Conservation (phyloP, 2,329 filamentous ascomycete species). For the Trichoderma sp. region DNA sequence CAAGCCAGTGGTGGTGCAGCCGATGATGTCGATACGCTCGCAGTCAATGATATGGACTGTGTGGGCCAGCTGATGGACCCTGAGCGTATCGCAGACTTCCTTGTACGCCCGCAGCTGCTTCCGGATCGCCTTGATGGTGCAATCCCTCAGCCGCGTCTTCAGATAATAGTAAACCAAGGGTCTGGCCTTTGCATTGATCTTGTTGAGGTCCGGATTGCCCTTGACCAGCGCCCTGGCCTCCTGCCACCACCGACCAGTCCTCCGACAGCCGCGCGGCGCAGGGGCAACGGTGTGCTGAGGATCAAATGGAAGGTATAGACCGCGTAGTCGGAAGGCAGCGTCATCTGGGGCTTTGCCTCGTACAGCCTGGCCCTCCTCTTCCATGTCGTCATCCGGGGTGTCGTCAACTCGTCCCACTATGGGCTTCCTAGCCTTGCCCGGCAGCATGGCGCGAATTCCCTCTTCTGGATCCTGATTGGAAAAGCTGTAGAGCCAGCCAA, state of each 20-base stretch:
- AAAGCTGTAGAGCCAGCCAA: no score
- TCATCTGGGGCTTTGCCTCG: conserved; percentile 1
- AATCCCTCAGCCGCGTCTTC: conserved; percentile 55
- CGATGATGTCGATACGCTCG: conserved; percentile 55
- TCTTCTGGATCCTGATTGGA: background rate
- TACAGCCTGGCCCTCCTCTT: background rate
- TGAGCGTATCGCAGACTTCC: conserved; percentile 53
- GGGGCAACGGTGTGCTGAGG: conserved; percentile 6
- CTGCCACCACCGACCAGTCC: conserved; percentile 27
- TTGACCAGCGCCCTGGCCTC: conserved; percentile 30
- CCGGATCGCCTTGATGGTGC: conserved; percentile 52
- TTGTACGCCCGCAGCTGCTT: conserved; percentile 54
- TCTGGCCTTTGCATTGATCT: conserved; percentile 57
- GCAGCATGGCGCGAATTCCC: background rate
- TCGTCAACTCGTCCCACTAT: background rate
- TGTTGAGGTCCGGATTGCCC: conserved; percentile 57
- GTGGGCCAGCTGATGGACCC: conserved; percentile 60
- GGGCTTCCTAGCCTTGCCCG: background rate
- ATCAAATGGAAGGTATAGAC: conserved; percentile 16
- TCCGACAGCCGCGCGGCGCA: background rate
- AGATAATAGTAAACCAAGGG: conserved; percentile 69
- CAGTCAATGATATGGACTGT: conserved; percentile 51
- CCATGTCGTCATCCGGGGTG: background rate
- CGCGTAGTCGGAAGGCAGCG: conserved; percentile 4
- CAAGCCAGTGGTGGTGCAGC: conserved; percentile 75